These are phyloP conservation scores for Starmerella scarabaei DNA, from an alignment of 805 yeast species.

Conservation along the genomic window DNA sequence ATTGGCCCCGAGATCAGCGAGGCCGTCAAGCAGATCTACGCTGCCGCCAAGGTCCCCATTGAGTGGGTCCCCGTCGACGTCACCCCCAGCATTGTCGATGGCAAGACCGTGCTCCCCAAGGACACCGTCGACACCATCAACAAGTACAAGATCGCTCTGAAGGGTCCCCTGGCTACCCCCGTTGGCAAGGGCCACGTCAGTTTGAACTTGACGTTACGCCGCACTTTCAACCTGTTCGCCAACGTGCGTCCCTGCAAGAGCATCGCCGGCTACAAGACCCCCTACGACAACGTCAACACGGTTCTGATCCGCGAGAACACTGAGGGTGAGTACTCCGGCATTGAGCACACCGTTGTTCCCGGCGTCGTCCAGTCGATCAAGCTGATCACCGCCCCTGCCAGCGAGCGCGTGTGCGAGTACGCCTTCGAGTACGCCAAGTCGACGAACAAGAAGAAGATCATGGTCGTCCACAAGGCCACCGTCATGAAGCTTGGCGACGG, in stretches of 20 bases:
- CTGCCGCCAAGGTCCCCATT: slow-evolving; percentile 90
- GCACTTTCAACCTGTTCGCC: slow-evolving; percentile 91
- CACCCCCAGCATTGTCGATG: slow-evolving; percentile 81
- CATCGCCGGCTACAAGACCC: slow-evolving; percentile 85
- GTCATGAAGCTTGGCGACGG: slow-evolving; percentile 98
- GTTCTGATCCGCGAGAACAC: slow-evolving; percentile 97
- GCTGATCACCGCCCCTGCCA: slow-evolving; percentile 90
- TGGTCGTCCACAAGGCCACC: slow-evolving; percentile 96
- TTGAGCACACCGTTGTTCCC: slow-evolving; percentile 94
- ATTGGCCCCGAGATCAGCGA: slow-evolving; percentile 91
- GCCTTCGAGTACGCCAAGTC: slow-evolving; percentile 94
- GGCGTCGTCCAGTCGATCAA: slow-evolving; percentile 98
- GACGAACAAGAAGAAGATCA: slow-evolving; percentile 72
- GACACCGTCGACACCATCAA: slow-evolving; percentile 86
- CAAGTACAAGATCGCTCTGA: slow-evolving; percentile 85
- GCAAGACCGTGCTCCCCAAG: slow-evolving; percentile 85
- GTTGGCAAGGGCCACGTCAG: slow-evolving; percentile 98
- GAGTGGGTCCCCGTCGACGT: slow-evolving; percentile 97
- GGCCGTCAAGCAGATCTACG: slow-evolving; percentile 83
- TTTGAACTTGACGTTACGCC: slow-evolving; percentile 91
- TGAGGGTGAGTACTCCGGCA: slow-evolving; percentile 98
- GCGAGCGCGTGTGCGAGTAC: slow-evolving; percentile 91
- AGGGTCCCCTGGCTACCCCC: slow-evolving; percentile 98
- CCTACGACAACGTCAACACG: slow-evolving; percentile 78
- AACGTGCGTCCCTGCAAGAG: slow-evolving; percentile 95